phyloP scores from a whole-genome alignment of 2,329 filamentous ascomycete genomes.

The Huntiella omanensis region DNA sequence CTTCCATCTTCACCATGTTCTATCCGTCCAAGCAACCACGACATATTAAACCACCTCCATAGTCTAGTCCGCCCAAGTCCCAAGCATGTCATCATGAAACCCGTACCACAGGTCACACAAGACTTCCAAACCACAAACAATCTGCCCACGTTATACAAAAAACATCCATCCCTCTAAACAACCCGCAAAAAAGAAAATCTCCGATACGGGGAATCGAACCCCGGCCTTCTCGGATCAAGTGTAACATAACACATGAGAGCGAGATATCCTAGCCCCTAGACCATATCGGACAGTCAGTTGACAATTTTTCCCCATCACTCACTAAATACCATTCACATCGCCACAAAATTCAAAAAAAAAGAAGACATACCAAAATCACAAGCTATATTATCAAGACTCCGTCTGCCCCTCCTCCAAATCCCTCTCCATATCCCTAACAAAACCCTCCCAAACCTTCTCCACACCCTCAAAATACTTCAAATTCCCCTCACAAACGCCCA shows the following conservation, averaged over 20 bases:
- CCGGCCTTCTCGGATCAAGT: conserved; percentile 12
- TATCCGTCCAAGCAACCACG: too few relatives aligned
- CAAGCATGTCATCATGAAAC: too few relatives aligned
- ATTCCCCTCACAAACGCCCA: conserved; percentile 66
- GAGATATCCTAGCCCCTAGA: background rate
- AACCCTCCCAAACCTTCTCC: conserved; percentile 71
- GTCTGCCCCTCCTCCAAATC: conserved; percentile 10
- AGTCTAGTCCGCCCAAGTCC: too few relatives aligned
- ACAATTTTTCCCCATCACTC: too few relatives aligned
- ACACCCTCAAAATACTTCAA: conserved; percentile 70
- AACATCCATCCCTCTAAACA: background rate
- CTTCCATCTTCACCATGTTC: too few relatives aligned
- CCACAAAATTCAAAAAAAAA: background rate
- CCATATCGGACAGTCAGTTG: background rate
- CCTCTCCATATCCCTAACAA: conserved; percentile 72
- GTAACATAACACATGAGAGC: background rate
- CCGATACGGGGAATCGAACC: conserved; percentile 15
- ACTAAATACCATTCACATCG: background rate
- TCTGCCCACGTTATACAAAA: background rate
- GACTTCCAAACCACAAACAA: too few relatives aligned
- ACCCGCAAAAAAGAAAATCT: conserved; percentile 2
- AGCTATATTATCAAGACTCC: background rate
- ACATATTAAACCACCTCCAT: too few relatives aligned
- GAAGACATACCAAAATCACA: background rate
- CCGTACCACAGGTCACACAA: too few relatives aligned